phyloP scores from a whole-genome alignment of 352 stramenopile genomes.

The Globisporangium emineosum region DNA sequence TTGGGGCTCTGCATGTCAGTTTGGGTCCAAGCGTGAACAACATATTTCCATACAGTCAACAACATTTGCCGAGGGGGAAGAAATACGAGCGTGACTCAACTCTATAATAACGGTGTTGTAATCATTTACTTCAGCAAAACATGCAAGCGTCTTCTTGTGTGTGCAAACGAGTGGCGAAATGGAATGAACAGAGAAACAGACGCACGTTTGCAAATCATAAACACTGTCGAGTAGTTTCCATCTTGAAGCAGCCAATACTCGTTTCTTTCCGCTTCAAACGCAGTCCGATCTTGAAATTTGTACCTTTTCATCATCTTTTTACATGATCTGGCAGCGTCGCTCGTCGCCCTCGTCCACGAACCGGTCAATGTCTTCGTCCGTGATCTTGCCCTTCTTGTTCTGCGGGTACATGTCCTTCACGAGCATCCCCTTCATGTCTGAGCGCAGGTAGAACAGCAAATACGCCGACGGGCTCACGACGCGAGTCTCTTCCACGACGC shows the following conservation, averaged over 20 bases:
- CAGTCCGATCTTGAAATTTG: not conserved
- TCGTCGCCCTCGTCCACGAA: conserved; percentile 85
- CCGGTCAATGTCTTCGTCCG: conserved; percentile 86
- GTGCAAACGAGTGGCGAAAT: not conserved
- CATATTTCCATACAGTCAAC: no score
- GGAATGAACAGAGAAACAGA: not conserved
- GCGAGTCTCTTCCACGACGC: conserved; percentile 83
- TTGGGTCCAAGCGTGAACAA: no score
- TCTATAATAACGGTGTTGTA: not conserved
- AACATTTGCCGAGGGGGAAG: no score
- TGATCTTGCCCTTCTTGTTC: conserved; percentile 85
- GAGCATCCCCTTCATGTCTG: conserved; percentile 79
- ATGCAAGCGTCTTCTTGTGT: not conserved
- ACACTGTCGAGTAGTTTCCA: conserved; percentile 4
- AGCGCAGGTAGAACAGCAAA: conserved; percentile 91
- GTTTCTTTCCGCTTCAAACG: not conserved
- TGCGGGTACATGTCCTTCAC: conserved; percentile 85
- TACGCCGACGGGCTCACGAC: conserved; percentile 87
- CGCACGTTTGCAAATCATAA: not conserved
- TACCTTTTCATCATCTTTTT: conserved; percentile 16
- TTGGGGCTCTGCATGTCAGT: no score
- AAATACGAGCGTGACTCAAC: no score
- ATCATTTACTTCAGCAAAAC: not conserved
- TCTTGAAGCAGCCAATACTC: conserved; percentile 5
- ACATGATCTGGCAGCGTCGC: conserved; percentile 83